Percentiles rank a stretch among this genome's conserved stretches.
phyloP scores from a whole-genome alignment of 371 early-diverging fungal species.

The Lichtheimia ornata region DNA sequence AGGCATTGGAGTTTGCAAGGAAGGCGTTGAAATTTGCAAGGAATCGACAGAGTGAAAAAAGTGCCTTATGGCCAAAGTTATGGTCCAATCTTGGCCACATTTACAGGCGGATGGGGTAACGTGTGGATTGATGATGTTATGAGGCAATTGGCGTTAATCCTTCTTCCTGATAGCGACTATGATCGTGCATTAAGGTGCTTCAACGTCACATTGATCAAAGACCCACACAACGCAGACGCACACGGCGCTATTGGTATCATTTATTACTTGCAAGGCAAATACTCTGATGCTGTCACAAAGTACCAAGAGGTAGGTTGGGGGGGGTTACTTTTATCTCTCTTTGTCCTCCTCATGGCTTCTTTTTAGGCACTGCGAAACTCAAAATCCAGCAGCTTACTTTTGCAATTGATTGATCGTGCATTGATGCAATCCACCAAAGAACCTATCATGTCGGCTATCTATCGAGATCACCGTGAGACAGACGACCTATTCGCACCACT shows the following conservation, averaged over 20 bases:
- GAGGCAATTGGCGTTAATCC: background rate
- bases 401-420: conserved; percentile 7
- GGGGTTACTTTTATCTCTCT: background rate
- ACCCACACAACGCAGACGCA: conserved; percentile 28
- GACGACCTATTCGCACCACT: conserved; percentile 5
- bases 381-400: conserved; percentile 1
- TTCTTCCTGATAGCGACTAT: conserved; percentile 39
- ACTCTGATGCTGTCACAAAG: conserved; percentile 49
- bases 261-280: conserved; percentile 43
- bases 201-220: conserved; percentile 42
- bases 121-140: too few relatives aligned
- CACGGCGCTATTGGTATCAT: conserved; percentile 51
- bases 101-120: conserved; percentile 39
- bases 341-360: background rate
- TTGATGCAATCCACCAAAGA: background rate
- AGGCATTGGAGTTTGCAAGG: conserved; percentile 55
- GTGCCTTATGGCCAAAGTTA: conserved; percentile 57
- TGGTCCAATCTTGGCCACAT: conserved; percentile 76
- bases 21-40: conserved; percentile 55
- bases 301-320: conserved; percentile 46
- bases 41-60: conserved; percentile 34
- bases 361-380: conserved; percentile 1
- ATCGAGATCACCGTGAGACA: background rate
- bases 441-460: background rate
- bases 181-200: conserved; percentile 52